Base-by-base conservation (phyloP, 257 asterid species). In the Capsicum chinense region DNA sequence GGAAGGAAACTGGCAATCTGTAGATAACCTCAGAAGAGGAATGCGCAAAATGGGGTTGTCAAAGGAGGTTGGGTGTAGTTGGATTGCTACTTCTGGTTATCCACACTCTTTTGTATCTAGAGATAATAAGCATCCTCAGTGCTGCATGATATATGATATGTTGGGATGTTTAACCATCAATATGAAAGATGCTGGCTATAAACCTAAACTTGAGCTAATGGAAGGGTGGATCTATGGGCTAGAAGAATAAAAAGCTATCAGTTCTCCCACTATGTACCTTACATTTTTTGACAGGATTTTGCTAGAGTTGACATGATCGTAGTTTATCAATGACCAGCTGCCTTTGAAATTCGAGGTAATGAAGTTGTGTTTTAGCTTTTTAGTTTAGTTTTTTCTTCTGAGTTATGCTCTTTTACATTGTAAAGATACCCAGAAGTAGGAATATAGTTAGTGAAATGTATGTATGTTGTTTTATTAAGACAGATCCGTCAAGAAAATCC, bases 11-110 rank as follows among this genome's bases (percentile, higher is more conserved):
- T 95, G 98, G 98, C 90, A 92, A 57, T 17, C 82, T 85, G 98
- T 89, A 57, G 90, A 87, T 89, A 85, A 56, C 15, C 89, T 91
- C 84, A 93, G 98, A 90, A 90, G 82, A 86, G 92, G 88, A 64
- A 91, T 95, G 95, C 79, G 70, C 67, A 91, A 89, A 81, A 93
- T 85, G 86, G 93, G 98, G 60, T 12, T 93, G 87, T 79, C 58
- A 47, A 94, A 94, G 89, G 99, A 95, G 88, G 91, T 92, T 16
- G 98, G 97, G 48, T 92, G 97, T 90, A 95, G 98, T 87, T 95
- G 99, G 98, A 93, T 95, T 83, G 89, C 92, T 83, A 79, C 94
- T 42, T 86, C 85, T 17, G 97, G 99, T 57, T 63, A 79, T 70
- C 69, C 90, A 9, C 85, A 86, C 69, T 91, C 84, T 80, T 95